Conservation (phyloP, 345 rosid species). For the Erysimum cheiranthoides region DNA sequence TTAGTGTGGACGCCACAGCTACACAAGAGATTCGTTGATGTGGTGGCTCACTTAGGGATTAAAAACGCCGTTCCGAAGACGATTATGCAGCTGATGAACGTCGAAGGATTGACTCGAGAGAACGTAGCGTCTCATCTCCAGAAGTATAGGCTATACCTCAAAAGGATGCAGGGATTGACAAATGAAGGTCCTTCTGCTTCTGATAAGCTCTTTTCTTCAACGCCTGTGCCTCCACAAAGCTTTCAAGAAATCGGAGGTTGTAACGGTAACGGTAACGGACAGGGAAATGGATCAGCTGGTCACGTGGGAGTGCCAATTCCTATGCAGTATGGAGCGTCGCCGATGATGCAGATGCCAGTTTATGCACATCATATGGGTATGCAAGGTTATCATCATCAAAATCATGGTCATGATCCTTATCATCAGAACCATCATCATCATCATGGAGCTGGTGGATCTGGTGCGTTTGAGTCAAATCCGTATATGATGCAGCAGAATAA, state of each 20-base stretch:
- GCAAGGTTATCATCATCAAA: slow-evolving; percentile 56
- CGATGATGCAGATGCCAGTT: slow-evolving; percentile 65
- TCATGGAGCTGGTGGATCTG: slow-evolving; percentile 49
- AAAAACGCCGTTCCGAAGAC: slow-evolving; percentile 98
- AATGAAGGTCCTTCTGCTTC: slow-evolving; percentile 67
- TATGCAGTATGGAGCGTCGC: slow-evolving; percentile 56
- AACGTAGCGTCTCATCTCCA: slow-evolving; percentile 97
- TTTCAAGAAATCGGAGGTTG: slow-evolving; percentile 52
- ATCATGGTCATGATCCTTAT: slow-evolving; percentile 36
- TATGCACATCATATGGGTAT: slow-evolving; percentile 70
- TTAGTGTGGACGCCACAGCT: slow-evolving; percentile 98
- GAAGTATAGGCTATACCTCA: slow-evolving; percentile 87
- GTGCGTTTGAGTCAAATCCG: slow-evolving; percentile 57
- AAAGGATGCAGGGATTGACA: slow-evolving; percentile 84
- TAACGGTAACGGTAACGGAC: slow-evolving; percentile 27
- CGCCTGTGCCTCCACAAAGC: slow-evolving; percentile 76
- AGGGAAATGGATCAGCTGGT: slow-evolving; percentile 46
- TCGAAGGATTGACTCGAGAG: slow-evolving; percentile 90
- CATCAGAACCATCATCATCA: slow-evolving; percentile 33
- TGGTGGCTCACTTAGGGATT: slow-evolving; percentile 83
- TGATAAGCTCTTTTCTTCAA: slow-evolving; percentile 80
- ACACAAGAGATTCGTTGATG: slow-evolving; percentile 96
- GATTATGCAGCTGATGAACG: slow-evolving; percentile 99
- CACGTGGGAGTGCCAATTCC: slow-evolving; percentile 55
- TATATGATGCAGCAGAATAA: slow-evolving; percentile 71